Percentiles rank a stretch among this genome's conserved stretches.
phyloP scores from a whole-genome alignment of 2,329 filamentous ascomycete species.

The Aspergillus sp. region DNA sequence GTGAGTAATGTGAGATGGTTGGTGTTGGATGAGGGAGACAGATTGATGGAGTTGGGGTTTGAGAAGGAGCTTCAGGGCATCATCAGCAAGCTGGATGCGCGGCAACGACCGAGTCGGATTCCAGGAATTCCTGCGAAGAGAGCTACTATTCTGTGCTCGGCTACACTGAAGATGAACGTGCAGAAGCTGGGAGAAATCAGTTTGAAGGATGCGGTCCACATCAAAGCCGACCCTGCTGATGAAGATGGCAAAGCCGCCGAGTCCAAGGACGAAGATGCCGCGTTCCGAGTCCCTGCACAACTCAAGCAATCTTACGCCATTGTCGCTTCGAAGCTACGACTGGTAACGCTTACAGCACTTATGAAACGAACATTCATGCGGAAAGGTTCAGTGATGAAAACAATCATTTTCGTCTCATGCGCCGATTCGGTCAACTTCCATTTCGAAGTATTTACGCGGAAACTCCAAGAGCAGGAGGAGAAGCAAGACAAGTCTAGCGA shows the following conservation, averaged over 20 bases:
- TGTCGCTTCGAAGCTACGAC: slow-evolving; percentile 81
- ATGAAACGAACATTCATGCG: slow-evolving; percentile 85
- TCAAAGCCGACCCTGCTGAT: slow-evolving; percentile 65
- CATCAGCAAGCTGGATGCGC: slow-evolving; percentile 72
- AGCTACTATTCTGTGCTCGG: slow-evolving; percentile 88
- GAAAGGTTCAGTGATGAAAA: slow-evolving; percentile 91
- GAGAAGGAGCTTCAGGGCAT: slow-evolving; percentile 91
- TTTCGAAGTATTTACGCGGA: slow-evolving; percentile 72
- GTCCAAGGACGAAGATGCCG: slow-evolving; percentile 51
- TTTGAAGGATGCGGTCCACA: slow-evolving; percentile 85
- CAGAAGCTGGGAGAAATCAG: slow-evolving; percentile 93
- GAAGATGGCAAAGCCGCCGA: slow-evolving; percentile 54
- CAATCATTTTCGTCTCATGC: slow-evolving; percentile 94
- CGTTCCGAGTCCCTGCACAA: slow-evolving; percentile 83
- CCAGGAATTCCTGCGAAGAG: slow-evolving; percentile 69
- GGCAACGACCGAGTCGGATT: slow-evolving; percentile 62
- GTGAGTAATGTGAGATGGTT: slow-evolving; percentile 90
- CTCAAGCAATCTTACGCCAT: slow-evolving; percentile 90
- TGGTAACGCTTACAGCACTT: slow-evolving; percentile 82
- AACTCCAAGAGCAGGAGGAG: slow-evolving; percentile 26
- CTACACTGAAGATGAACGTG: slow-evolving; percentile 97
- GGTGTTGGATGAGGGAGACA: slow-evolving; percentile 91
- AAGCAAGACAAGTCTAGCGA: slow-evolving; percentile 22
- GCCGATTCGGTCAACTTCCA: slow-evolving; percentile 97
- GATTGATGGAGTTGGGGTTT: slow-evolving; percentile 97